These are phyloP conservation scores for Amanita thiersii DNA, from an alignment of 768 basidiomycete genomes.

Conservation along the genomic window DNA sequence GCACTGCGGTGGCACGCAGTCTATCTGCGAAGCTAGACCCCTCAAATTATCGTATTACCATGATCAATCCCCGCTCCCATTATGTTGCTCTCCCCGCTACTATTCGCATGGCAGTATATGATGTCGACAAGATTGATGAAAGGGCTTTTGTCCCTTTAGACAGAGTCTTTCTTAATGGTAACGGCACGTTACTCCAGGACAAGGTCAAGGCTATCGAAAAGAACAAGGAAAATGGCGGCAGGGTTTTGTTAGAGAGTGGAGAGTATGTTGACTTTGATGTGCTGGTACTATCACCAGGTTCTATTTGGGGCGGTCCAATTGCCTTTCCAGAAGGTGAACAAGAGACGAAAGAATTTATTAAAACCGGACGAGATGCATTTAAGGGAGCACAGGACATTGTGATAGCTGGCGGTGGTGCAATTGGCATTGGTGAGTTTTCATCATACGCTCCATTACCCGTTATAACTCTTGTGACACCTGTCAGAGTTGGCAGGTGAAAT, in stretches of 20 bases:
- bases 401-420: slow-evolving; percentile 32
- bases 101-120: slow-evolving; percentile 40
- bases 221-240: slow-evolving; percentile 24
- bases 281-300: slow-evolving; percentile 52
- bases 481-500: slow-evolving; percentile 22
- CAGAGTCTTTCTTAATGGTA: slow-evolving; percentile 33
- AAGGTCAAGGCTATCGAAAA: slow-evolving; percentile 20
- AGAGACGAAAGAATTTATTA: slow-evolving; percentile 18
- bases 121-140: slow-evolving; percentile 22
- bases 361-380: slow-evolving; percentile 16
- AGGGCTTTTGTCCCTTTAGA: slow-evolving; percentile 35
- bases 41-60: slow-evolving; percentile 34
- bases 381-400: slow-evolving; percentile 26
- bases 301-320: slow-evolving; percentile 33
- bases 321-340: slow-evolving; percentile 19
- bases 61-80: slow-evolving; percentile 42
- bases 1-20: slow-evolving; percentile 27
- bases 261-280: slow-evolving; percentile 37
- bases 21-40: slow-evolving; percentile 41
- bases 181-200: slow-evolving; percentile 32
- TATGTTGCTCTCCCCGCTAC: slow-evolving; percentile 36
- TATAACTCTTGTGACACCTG: not conserved
- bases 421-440: slow-evolving; percentile 23
- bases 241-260: slow-evolving; percentile 35
- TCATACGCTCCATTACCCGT: slow-evolving; percentile 7